Base-by-base conservation (phyloP, 805 yeast species). In the Blastobotrys americana region DNA sequence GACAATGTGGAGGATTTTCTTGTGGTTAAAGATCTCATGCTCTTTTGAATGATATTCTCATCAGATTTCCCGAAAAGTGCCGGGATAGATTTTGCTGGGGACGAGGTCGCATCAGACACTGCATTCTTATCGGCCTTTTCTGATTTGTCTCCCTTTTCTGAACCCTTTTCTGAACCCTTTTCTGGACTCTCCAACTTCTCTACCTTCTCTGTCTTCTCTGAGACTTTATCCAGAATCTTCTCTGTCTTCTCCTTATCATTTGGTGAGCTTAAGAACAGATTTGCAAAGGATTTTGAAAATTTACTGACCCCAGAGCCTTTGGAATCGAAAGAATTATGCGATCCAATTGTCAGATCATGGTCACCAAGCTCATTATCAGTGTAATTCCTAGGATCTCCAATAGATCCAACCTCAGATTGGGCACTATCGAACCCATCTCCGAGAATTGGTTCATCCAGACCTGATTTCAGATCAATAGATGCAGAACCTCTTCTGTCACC, bases 11-110 rank as follows among this genome's bases (percentile, higher is more conserved):
- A 44, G 15, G 48, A 43, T 33, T 44, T 45, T 5, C 49, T 41
- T 15, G 43, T 39, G 3, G 50, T 40, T 21, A 54, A 53, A 10
- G 52, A 39, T 5, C 56, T 45, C 54, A 53, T 53, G 37, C 56
- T 45, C 48, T 54, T 54, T 23, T 54, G 56, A 13, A 54, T 28
- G 37, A 53, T 44, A 31, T 42, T 52, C 39, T 47, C 53, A 34
- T 43, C 49, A 35, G 39, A 43, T 27, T 45, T 52, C 9, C 57
- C 55, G 46, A 54, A 54, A 22, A 54, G 42, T 3, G 54, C 42
- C 6, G 55, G 54, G 39, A 54, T 52, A 2, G 55, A 47, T 42
- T 54, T 54, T 8, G 31, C 33, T 6, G 22, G 37, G 16, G 10
- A 17, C 20, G 37, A 33, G 16, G 38, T 17, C 25, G 37, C 20